phyloP scores from a whole-genome alignment of 768 basidiomycete genomes.

The Pulveroboletus ravenelii region DNA sequence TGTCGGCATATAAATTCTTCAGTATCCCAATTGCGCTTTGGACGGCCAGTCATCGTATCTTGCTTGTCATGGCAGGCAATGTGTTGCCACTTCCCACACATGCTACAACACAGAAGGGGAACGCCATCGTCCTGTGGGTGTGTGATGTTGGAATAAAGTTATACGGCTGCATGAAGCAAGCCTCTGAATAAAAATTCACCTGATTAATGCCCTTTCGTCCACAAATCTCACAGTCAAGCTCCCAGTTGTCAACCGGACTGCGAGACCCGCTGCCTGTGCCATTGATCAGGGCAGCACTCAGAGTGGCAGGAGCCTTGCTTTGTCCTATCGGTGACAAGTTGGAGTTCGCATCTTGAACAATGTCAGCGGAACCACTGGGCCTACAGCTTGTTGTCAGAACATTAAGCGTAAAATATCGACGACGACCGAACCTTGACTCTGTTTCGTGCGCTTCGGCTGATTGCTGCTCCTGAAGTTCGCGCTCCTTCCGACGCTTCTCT shows the following conservation, averaged over 20 bases:
- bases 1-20: constrained; percentile 75
- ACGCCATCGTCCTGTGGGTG: constrained; percentile 65
- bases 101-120: constrained; percentile 77
- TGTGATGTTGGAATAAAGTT: constrained; percentile 3
- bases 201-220: constrained; percentile 64
- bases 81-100: constrained; percentile 87
- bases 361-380: constrained; percentile 1
- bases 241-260: constrained; percentile 69
- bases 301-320: constrained; percentile 1
- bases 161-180: background rate
- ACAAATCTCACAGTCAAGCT: constrained; percentile 87
- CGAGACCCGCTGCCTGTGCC: constrained; percentile 43
- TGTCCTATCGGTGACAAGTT: constrained; percentile 1
- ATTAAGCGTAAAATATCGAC: background rate
- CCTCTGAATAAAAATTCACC: constrained; percentile 39
- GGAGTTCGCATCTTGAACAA: background rate
- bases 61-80: constrained; percentile 75
- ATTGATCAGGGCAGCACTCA: constrained; percentile 12
- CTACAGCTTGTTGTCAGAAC: constrained; percentile 18
- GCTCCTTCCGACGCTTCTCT: constrained; percentile 42
- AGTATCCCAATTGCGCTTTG: constrained; percentile 76
- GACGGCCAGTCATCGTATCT: constrained; percentile 59
- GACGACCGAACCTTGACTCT: constrained; percentile 11
- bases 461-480: constrained; percentile 29
- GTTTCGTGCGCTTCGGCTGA: constrained; percentile 9